phyloP scores from a whole-genome alignment of 306 rosid genomes.

The Vigna trinervia region DNA sequence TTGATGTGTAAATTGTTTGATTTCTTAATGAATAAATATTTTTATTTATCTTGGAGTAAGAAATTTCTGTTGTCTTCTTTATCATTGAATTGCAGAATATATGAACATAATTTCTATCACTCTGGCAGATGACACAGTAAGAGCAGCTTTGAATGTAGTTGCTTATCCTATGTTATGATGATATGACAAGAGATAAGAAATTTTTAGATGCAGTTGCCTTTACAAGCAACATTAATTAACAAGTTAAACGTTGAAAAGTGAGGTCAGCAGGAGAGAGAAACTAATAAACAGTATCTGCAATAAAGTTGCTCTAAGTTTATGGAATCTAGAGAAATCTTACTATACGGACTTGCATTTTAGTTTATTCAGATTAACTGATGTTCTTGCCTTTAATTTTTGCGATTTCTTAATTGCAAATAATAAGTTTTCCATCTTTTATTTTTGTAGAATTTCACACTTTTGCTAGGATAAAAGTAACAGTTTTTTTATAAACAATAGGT shows the following conservation, averaged over 20 bases:
- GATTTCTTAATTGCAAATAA: constrained; percentile 28
- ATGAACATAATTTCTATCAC: constrained; percentile 4
- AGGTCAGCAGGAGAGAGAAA: background rate
- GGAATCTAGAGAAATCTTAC: constrained; percentile 35
- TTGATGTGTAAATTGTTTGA: constrained; percentile 25
- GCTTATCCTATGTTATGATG: background rate
- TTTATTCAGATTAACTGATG: constrained; percentile 6
- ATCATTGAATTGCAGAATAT: constrained; percentile 5
- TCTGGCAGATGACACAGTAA: constrained; percentile 3
- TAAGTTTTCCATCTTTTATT: constrained; percentile 4
- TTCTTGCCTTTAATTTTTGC: constrained; percentile 11
- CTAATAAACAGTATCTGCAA: background rate
- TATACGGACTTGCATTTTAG: background rate
- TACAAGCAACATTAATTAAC: background rate
- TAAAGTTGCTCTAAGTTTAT: background rate
- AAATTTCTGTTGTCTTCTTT: background rate
- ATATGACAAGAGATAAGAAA: background rate
- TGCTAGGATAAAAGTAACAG: constrained; percentile 29
- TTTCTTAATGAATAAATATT: constrained; percentile 26
- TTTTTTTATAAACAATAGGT: constrained; percentile 10
- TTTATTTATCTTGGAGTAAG: constrained; percentile 33
- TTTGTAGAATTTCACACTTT: constrained; percentile 23
- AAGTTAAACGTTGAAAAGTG: background rate
- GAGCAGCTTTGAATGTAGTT: background rate
- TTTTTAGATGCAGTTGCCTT: background rate